Evolutionary conservation across 1,139 yeast genomes (phyloP).

Genomic region (Protomyces inouyei): DNA sequence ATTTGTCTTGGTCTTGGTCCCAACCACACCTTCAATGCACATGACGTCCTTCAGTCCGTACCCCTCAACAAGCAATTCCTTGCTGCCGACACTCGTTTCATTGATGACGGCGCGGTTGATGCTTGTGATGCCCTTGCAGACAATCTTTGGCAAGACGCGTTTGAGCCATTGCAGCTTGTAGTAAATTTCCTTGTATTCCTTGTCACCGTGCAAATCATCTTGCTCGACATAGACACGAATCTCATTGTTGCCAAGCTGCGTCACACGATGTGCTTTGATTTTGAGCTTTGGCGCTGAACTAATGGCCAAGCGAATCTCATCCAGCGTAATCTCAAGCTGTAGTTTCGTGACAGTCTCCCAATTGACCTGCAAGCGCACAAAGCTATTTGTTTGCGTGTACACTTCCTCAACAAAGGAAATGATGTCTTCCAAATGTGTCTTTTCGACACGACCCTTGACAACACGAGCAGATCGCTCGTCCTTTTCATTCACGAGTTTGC

Average conservation of each 20-base stretch:
- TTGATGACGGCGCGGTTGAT: conserved; percentile 91
- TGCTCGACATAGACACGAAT: conserved; percentile 69
- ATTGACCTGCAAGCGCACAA: conserved; percentile 75
- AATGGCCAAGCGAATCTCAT: conserved; percentile 80
- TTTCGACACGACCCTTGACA: conserved; percentile 95
- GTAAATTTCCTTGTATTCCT: conserved; percentile 61
- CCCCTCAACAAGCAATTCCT: conserved; percentile 78
- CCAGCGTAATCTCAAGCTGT: conserved; percentile 81
- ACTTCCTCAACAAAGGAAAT: conserved; percentile 91
- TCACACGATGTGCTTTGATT: conserved; percentile 62
- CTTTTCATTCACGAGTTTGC: conserved; percentile 76
- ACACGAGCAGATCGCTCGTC: conserved; percentile 98
- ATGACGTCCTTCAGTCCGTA: conserved; percentile 93
- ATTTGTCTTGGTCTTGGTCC: conserved; percentile 79
- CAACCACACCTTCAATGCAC: conserved; percentile 96
- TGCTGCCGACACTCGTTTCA: conserved; percentile 47
- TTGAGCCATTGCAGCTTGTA: conserved; percentile 86
- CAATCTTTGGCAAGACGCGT: conserved; percentile 77
- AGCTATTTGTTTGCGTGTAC: conserved; percentile 74
- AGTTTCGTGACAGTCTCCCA: conserved; percentile 77
- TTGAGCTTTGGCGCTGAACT: conserved; percentile 82
- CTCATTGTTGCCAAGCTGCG: conserved; percentile 60
- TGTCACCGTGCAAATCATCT: conserved; percentile 42
- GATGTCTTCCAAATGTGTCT: conserved; percentile 80
- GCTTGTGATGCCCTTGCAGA: conserved; percentile 85